phyloP scores from a whole-genome alignment of 331 rosid species.

The Arachis monticola region DNA sequence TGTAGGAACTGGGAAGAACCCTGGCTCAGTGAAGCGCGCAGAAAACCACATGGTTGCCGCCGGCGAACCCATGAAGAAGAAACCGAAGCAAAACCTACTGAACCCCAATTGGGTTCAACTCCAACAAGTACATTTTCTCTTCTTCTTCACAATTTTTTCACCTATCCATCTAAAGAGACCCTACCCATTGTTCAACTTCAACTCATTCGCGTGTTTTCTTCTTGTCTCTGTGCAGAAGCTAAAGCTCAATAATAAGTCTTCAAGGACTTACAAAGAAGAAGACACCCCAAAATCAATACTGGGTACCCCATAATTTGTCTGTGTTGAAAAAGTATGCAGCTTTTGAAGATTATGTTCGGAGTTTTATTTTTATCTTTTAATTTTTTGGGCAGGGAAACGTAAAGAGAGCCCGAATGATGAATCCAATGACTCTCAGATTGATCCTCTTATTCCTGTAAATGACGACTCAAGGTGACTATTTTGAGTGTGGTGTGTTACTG shows the following conservation, averaged over 20 bases:
- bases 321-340: constrained; percentile 15
- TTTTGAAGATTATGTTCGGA: not conserved
- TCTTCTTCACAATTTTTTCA: not conserved
- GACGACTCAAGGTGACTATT: constrained; percentile 73
- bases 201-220: not conserved
- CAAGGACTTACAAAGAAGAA: constrained; percentile 44
- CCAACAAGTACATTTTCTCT: constrained; percentile 51
- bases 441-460: constrained; percentile 73
- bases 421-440: constrained; percentile 47
- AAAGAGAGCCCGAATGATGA: constrained; percentile 65
- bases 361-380: not conserved
- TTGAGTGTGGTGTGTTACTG: constrained; percentile 10
- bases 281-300: constrained; percentile 50
- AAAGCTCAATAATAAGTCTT: constrained; percentile 49
- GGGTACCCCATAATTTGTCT: constrained; percentile 48
- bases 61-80: constrained; percentile 52
- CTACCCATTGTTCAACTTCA: not conserved
- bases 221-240: constrained; percentile 58
- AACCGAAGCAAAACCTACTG: constrained; percentile 50
- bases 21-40: constrained; percentile 29
- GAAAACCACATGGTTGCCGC: constrained; percentile 48
- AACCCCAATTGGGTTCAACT: constrained; percentile 94
- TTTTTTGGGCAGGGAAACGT: constrained; percentile 69
- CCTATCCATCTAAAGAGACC: not conserved
- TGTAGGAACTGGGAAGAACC: constrained; percentile 29